Percentiles rank a stretch among this genome's conserved stretches.
phyloP scores from a whole-genome alignment of 192 early-diverging fungal species.

The Pilobolus umbonatus region DNA sequence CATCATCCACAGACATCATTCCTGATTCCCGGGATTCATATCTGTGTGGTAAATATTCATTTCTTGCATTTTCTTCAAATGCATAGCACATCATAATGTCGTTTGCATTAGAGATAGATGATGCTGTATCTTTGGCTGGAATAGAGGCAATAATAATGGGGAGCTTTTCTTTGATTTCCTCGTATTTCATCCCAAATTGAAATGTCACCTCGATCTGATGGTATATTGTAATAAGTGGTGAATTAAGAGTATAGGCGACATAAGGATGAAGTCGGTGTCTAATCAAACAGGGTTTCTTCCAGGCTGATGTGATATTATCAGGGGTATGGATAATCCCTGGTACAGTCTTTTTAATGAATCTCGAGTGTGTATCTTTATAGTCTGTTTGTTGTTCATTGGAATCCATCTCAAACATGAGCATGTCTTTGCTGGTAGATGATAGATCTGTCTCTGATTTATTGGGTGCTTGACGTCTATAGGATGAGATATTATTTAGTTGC shows the following conservation, averaged over 20 bases:
- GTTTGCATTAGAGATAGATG: not conserved
- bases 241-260: slow-evolving; percentile 15
- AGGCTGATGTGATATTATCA: slow-evolving; percentile 14
- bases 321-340: slow-evolving; percentile 23
- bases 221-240: slow-evolving; percentile 25
- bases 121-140: not conserved
- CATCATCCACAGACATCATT: not conserved
- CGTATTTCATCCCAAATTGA: slow-evolving; percentile 23
- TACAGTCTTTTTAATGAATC: slow-evolving; percentile 20
- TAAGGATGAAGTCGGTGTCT: slow-evolving; percentile 17
- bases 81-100: slow-evolving; percentile 7
- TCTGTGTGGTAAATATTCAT: not conserved
- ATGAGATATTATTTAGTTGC: not conserved
- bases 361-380: slow-evolving; percentile 10
- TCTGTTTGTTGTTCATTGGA: not conserved
- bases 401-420: not conserved
- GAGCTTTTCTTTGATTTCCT: slow-evolving; percentile 26
- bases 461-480: slow-evolving; percentile 10
- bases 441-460: slow-evolving; percentile 14
- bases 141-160: slow-evolving; percentile 28
- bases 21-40: not conserved
- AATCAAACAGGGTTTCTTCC: slow-evolving; percentile 25
- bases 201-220: slow-evolving; percentile 29
- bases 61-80: slow-evolving; percentile 3
- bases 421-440: not conserved